Conservation (phyloP, 2,329 filamentous ascomycete species). For the Fulvia fulva region DNA sequence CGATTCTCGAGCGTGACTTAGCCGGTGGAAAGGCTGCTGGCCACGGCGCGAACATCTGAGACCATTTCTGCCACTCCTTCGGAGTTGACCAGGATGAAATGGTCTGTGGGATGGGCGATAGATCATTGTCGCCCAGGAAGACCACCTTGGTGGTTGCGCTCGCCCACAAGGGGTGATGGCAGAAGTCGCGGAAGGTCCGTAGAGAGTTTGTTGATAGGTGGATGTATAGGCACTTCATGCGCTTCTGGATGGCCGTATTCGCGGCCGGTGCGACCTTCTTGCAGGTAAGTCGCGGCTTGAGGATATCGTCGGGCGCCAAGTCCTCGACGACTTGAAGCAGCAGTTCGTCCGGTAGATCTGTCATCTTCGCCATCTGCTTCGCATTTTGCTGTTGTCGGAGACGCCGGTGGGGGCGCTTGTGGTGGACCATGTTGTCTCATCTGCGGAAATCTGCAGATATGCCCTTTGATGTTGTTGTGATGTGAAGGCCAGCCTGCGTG, state of each 20-base stretch:
- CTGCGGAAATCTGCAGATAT: neutral
- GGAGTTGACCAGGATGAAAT: neutral
- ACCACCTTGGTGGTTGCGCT: neutral
- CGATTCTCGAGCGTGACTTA: neutral
- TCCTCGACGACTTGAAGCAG: conserved; percentile 7
- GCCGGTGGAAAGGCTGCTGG: neutral
- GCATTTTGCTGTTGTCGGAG: neutral
- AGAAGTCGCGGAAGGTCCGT: conserved; percentile 6
- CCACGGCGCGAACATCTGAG: neutral
- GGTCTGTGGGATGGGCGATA: neutral
- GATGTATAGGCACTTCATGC: conserved; percentile 18
- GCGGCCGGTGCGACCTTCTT: conserved; percentile 2
- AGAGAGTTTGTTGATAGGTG: conserved; percentile 12
- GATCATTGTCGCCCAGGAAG: neutral
- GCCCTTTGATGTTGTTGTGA: neutral
- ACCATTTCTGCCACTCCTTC: neutral
- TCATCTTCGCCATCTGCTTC: conserved; percentile 1
- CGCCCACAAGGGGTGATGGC: conserved; percentile 10
- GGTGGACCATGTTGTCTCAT: conserved; percentile 10
- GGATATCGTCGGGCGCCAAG: neutral
- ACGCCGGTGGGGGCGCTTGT: neutral
- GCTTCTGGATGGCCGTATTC: conserved; percentile 1
- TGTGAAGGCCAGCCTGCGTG: neutral
- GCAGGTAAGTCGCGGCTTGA: conserved; percentile 3
- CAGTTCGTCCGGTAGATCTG: conserved; percentile 14